Evolutionary conservation across 2,329 filamentous ascomycete species (phyloP), one percentile per base, ranked within the genome.

Genomic region (Zasmidium angulare): DNA sequence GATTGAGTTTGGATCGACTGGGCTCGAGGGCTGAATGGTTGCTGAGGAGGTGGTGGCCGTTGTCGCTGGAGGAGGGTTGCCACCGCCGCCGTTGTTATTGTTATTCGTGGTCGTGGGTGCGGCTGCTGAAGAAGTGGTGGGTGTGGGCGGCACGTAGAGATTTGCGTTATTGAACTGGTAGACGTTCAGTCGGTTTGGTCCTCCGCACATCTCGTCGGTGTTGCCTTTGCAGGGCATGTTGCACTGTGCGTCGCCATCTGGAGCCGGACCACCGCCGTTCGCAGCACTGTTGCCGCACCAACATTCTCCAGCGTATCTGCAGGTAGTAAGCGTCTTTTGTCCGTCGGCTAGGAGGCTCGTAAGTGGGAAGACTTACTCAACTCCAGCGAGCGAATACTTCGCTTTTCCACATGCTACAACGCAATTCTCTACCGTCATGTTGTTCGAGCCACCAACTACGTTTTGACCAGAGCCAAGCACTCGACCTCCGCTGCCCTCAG

Each of bases 351-450:
- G 3, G 4, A 4, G n/a, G 9, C n/a, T 43, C n/a, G 14, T 10
- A 4, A 3, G 14, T 43, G 11, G 12, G 3, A 17, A 14, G 36
- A 36, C 36, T 43, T 65, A 72, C 46, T 74, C 69, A 17, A 72
- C 60, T 46, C 72, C 73, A 26, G 72, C 71, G 22, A 74, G 67
- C 10, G 60, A 66, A 60, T 72, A 75, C 1, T 71, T 70, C 10
- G 64, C 65, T n/a, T 59, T 60, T 23, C 58, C 55, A 40, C 73
- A 74, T 51, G 62, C 60, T 19, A 57, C 50, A 14, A 69, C 64
- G 56, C 72, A 74, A 12, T 40, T 71, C 47, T 53, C 69, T 60
- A 60, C 65, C 47, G 55, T 65, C 49, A 60, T 60, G 23, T 62
- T 58, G 23, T 62, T 62, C 10, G 49, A 36, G n/a, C 63, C 63